These are phyloP conservation scores for Pseudopyrenochaeta lycopersici DNA, from an alignment of 2,329 filamentous ascomycete genomes.

Conservation along the genomic window DNA sequence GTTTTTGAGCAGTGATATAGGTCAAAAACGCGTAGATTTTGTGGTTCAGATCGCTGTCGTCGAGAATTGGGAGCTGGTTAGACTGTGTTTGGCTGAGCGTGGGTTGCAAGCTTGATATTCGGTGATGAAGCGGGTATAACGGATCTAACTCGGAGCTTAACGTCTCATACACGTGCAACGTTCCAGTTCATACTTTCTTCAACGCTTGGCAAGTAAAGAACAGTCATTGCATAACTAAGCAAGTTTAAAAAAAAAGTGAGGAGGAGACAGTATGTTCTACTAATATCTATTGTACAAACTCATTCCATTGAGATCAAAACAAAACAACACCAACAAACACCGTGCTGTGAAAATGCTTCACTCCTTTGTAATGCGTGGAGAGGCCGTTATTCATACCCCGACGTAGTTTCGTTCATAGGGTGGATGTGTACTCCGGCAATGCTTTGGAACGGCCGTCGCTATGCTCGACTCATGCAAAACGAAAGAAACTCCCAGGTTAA, in stretches of 20 bases:
- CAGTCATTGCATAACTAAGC: too few relatives aligned
- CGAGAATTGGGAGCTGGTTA: constrained; percentile 2
- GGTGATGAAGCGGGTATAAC: constrained; percentile 20
- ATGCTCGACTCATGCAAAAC: constrained; percentile 1
- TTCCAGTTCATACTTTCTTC: too few relatives aligned
- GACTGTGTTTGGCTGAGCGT: constrained; percentile 9
- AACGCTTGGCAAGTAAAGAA: background rate
- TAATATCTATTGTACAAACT: background rate
- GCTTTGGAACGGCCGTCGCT: background rate
- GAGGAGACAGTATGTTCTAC: too few relatives aligned
- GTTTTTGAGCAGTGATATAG: background rate
- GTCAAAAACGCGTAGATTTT: background rate
- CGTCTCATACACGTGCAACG: background rate
- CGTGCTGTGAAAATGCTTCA: background rate
- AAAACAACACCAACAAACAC: background rate
- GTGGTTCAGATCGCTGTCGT: background rate
- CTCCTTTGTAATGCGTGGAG: background rate
- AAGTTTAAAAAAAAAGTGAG: too few relatives aligned
- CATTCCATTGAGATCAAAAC: background rate
- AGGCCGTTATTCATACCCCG: background rate
- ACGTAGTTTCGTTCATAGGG: background rate
- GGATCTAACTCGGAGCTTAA: constrained; percentile 15
- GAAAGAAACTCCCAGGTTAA: background rate
- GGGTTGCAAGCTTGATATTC: constrained; percentile 27
- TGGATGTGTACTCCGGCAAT: background rate